Conservation (phyloP, 352 stramenopile genomes). For the Phytophthora megakarya region DNA sequence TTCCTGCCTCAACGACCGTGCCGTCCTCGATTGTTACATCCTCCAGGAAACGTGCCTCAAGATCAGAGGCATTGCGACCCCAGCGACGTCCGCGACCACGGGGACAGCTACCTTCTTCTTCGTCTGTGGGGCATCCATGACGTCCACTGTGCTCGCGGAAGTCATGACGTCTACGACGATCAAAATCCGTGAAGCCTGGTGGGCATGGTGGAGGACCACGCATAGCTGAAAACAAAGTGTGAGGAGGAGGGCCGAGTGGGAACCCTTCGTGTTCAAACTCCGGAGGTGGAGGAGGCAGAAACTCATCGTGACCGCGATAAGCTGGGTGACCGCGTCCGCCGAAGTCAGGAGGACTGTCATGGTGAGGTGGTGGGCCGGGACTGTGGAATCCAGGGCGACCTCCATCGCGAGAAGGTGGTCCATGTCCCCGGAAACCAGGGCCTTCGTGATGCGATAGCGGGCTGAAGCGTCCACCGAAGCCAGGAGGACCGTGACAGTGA, state of each 20-base stretch:
- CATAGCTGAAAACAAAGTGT: conserved; percentile 16
- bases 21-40: conserved; percentile 83
- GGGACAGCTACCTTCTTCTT: not conserved
- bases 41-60: conserved; percentile 65
- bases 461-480: conserved; percentile 5
- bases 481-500: not conserved
- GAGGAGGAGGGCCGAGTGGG: conserved; percentile 19
- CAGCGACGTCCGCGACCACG: conserved; percentile 20
- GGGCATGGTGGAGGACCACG: conserved; percentile 9
- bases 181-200: conserved; percentile 7
- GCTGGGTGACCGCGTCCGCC: not conserved
- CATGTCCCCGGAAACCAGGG: conserved; percentile 3
- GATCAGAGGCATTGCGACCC: conserved; percentile 17
- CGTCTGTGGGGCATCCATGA: conserved; percentile 7
- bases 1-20: conserved; percentile 56
- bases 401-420: not conserved
- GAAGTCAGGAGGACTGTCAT: conserved; percentile 3
- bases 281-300: conserved; percentile 4
- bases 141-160: too few species aligned
- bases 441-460: conserved; percentile 6
- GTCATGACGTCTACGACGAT: conserved; percentile 11
- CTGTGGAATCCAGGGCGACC: conserved; percentile 4
- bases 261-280: too few species aligned
- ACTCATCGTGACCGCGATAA: conserved; percentile 1
- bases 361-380: conserved; percentile 5